A percentile compares a stretch with the other conserved stretches of the same genome.
phyloP scores from a whole-genome alignment of 352 stramenopile species.

The Phytophthora uliginosa region DNA sequence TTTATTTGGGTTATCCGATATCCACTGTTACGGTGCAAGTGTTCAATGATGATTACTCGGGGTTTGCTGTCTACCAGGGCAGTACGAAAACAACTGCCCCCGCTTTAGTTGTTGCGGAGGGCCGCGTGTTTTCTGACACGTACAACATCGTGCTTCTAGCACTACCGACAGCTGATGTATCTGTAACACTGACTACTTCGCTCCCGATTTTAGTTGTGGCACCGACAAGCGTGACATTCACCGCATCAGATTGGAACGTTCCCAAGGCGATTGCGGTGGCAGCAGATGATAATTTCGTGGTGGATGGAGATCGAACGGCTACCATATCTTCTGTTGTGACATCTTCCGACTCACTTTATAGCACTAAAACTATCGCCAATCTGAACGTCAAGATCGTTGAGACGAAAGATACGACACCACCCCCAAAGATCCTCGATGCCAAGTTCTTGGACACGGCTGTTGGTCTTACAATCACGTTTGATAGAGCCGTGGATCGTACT shows the following conservation, averaged over 20 bases:
- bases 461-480: conserved; percentile 56
- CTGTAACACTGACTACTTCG: conserved; percentile 40
- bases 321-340: conserved; percentile 40
- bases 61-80: conserved; percentile 55
- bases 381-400: conserved; percentile 68
- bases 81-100: conserved; percentile 43
- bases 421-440: conserved; percentile 58
- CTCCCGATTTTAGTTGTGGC: conserved; percentile 51
- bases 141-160: conserved; percentile 63
- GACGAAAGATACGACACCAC: conserved; percentile 66
- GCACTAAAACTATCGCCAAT: conserved; percentile 24
- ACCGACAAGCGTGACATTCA: conserved; percentile 51
- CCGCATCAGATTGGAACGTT: conserved; percentile 57
- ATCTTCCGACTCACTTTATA: conserved; percentile 45
- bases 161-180: conserved; percentile 54
- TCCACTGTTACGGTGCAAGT: conserved; percentile 47
- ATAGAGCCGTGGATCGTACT: conserved; percentile 53
- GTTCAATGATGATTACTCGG: conserved; percentile 62
- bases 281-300: conserved; percentile 59
- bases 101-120: conserved; percentile 59
- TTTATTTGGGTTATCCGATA: conserved; percentile 43
- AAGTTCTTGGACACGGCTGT: conserved; percentile 67
- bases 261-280: conserved; percentile 48
- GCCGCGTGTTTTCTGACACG: conserved; percentile 47
- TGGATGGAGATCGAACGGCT: conserved; percentile 53